Conservation (phyloP, 371 early-diverging fungal genomes). For the Choanephora cucurbitarum region DNA sequence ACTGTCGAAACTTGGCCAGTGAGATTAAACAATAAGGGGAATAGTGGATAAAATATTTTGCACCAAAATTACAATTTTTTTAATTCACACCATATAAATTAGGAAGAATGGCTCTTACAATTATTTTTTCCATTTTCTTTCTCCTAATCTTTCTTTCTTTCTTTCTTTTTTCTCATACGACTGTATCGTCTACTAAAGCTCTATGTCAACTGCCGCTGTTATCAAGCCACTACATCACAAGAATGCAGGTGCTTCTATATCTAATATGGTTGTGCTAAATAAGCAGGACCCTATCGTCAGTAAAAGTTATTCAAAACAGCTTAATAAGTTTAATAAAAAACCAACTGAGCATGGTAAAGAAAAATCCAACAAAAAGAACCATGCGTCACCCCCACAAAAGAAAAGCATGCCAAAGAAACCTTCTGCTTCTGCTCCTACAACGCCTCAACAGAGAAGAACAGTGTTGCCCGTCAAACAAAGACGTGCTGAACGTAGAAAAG, state of each 20-base stretch:
- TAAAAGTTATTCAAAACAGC: neutral
- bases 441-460: constrained; percentile 23
- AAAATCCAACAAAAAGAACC: neutral
- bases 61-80: neutral
- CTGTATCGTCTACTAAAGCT: neutral
- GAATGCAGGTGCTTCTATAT: neutral
- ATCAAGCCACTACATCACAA: neutral
- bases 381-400: neutral
- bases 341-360: neutral
- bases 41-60: neutral
- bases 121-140: neutral
- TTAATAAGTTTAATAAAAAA: neutral
- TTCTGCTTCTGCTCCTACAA: constrained; percentile 20
- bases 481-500: constrained; percentile 26
- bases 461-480: constrained; percentile 22
- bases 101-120: too few species aligned
- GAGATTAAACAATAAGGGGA: neutral
- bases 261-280: neutral
- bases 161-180: neutral
- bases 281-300: too few species aligned
- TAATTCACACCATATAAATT: neutral
- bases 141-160: neutral
- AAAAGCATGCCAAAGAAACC: constrained; percentile 3
- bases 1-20: neutral
- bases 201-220: neutral